Evolutionary conservation across 129 eudicot genomes (phyloP).

Genomic region (Oenanthe sinensis): DNA sequence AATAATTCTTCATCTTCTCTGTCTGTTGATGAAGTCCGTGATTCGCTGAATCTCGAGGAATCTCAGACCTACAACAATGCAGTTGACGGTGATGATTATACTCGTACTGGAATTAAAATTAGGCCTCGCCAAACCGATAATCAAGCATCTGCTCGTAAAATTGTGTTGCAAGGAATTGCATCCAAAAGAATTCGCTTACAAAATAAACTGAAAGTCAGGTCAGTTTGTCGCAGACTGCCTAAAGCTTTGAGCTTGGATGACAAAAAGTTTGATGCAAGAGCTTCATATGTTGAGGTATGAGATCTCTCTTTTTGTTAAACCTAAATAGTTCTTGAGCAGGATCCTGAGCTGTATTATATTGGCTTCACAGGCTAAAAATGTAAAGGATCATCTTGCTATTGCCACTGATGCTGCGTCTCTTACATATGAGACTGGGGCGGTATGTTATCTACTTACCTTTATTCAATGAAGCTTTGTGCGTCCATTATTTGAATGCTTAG

Average conservation of each 20-base stretch:
- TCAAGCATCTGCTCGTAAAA: constrained; percentile 3
- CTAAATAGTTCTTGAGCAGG: no score
- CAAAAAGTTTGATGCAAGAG: constrained; percentile 5
- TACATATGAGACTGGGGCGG: not conserved
- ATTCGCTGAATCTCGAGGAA: constrained; percentile 3
- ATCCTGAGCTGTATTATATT: not conserved
- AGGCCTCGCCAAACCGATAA: constrained; percentile 19
- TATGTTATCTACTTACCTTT: not conserved
- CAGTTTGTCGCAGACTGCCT: constrained; percentile 11
- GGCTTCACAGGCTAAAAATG: constrained; percentile 24
- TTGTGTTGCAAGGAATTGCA: constrained; percentile 38
- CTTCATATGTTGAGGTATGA: constrained; percentile 18
- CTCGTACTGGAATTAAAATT: constrained; percentile 29
- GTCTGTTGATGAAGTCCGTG: constrained; percentile 13
- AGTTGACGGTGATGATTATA: not conserved
- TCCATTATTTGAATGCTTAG: not conserved
- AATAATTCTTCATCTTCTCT: not conserved
- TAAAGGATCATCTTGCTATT: not conserved
- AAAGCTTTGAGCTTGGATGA: constrained; percentile 8
- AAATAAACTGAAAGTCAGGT: constrained; percentile 19
- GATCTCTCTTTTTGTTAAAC: not conserved
- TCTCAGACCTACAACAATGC: constrained; percentile 8
- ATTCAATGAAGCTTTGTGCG: not conserved
- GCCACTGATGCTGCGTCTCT: not conserved
- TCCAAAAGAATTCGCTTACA: constrained; percentile 39